Base-by-base conservation (phyloP, 495 filamentous ascomycete genomes). In the Beverwykella pulmonaria region DNA sequence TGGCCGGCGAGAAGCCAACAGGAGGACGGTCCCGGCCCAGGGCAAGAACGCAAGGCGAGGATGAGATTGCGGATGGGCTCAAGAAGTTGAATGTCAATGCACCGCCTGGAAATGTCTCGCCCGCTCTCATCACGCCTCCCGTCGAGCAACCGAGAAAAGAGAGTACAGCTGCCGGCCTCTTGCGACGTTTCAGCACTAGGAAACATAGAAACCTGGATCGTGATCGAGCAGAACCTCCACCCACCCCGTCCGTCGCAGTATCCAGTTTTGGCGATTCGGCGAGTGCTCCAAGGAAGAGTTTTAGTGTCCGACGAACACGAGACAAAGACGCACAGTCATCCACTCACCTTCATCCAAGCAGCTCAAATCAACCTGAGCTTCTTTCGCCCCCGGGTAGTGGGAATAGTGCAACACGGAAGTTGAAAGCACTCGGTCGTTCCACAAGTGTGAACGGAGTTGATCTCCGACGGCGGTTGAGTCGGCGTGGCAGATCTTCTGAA, bases 21-120 rank as follows among this genome's bases (percentile, higher is more conserved):
- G 89, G 90, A 26, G 87, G 89, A 61, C 83, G 94, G 32, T 88
- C 90, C 26, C 84, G 94, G 53, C 92, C 92, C 12, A 84, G 94
- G 47, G 92, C 94, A 29, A 81, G 95, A 60, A 98, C 94, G 0
- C 95, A 98, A 73, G 96, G 94, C 46, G 94, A 98, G 76, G 94
- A 98, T 66, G 95, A 99, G 34, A 84, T 93, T 17, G 80, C 86
- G 2, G 90, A 94, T 53, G 84, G 82, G 2, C 79, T 91, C 77
- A 91, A 92, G 76, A 89, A 88, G 71, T 76, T 89, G 19, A 87
- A 92, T 74, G 68, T 90, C 70, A 75, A 83, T 58, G 72, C 81
- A 7, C 76, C 81, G 8, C 77, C 79, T 34, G 76, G 81, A 63
- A 81, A 87, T 73, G 75, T 80, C 14, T 81, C 85, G 1, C 81